Base-by-base conservation (phyloP, 1,284 basidiomycete species). In the Ganoderma resinaceum region DNA sequence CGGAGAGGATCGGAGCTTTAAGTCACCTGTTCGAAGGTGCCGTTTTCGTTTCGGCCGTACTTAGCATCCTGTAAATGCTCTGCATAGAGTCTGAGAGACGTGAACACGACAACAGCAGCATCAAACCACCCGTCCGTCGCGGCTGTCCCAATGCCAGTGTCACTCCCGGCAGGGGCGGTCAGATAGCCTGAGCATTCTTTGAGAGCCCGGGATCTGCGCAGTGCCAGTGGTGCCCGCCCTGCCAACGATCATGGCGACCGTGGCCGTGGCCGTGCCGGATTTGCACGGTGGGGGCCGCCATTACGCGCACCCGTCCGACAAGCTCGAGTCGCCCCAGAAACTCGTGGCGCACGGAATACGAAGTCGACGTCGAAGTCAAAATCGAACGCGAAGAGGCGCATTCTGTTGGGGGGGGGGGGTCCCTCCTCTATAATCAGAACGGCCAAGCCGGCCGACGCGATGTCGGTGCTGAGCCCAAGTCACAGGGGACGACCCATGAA, bases 201-300 rank as follows among this genome's bases (percentile, higher is more conserved):
- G n/a, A n/a, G n/a, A n/a, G n/a, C n/a, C n/a, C n/a, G n/a, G 43
- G 43, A 46, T 46, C 43, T 46, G 43, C n/a, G 43, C 43, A 46
- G n/a, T 46, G 43, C 43, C 7, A 46, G n/a, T 23, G n/a, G n/a
- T 23, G 43, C n/a, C 43, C 8, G 11, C 8, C 20, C 43, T 46
- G 20, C 43, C 6, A 9, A 46, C 43, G 43, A 46, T 23, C 1
- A 46, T 9, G 43, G n/a, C 11, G 43, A 46, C 43, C n/a, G n/a
- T 46, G 43, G 16, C 16, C 43, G 7, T 16, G n/a, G 43, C 20
- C n/a, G 20, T 46, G 20, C 20, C n/a, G 43, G 8, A 46, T 46
- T n/a, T 46, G 43, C n/a, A 11, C 43, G 43, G 8, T 3, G n/a
- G 43, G 43, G n/a, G 43, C n/a, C 43, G 43, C 43, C 2, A n/a